These are phyloP conservation scores for Cyclotella choctawhatcheeana DNA, from an alignment of 108 stramenopile genomes.

Conservation along the genomic window DNA sequence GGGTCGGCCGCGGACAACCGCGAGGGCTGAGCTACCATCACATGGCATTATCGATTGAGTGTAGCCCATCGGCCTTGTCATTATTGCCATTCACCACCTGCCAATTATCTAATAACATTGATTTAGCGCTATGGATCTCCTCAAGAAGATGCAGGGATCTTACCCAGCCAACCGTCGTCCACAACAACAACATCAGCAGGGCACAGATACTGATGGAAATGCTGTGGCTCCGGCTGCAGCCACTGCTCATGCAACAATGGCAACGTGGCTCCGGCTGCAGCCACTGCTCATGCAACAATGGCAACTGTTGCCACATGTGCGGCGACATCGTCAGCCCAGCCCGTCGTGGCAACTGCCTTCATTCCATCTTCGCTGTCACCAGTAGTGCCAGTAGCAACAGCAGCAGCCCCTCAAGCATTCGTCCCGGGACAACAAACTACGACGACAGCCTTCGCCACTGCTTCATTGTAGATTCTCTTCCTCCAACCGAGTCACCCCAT, in stretches of 20 bases:
- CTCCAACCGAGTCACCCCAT: slow-evolving; percentile 21
- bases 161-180: slow-evolving; percentile 35
- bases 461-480: neutral
- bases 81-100: too few species aligned
- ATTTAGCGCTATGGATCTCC: too few species aligned
- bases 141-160: too few species aligned
- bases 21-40: too few species aligned
- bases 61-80: too few species aligned
- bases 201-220: neutral
- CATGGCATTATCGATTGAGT: too few species aligned
- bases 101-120: too few species aligned
- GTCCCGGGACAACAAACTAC: neutral
- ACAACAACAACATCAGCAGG: slow-evolving; percentile 28
- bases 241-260: neutral
- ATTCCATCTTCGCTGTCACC: slow-evolving; percentile 12
- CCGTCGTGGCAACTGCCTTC: slow-evolving; percentile 32
- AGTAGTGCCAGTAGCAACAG: too few species aligned
- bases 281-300: too few species aligned
- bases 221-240: slow-evolving; percentile 1
- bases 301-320: too few species aligned
- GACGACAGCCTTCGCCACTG: neutral
- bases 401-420: slow-evolving; percentile 17
- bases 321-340: slow-evolving; percentile 6
- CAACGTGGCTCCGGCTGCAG: too few species aligned
- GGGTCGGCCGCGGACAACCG: too few species aligned